Base-by-base conservation (phyloP, 306 rosid species). In the Cicer bijugum region DNA sequence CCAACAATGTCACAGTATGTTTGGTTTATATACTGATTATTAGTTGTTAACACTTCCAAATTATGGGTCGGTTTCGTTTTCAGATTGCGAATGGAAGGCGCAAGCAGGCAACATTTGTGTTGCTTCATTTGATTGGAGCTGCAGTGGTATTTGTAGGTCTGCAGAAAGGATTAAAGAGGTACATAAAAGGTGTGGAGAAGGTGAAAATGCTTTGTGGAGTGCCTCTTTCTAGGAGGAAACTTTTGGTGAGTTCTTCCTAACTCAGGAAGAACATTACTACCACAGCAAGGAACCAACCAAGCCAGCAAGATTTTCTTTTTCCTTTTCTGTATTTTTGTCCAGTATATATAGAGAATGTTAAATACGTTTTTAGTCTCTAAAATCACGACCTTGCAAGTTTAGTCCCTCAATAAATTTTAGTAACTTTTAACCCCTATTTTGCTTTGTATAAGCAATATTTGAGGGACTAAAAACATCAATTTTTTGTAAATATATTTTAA, bases 21-120 rank as follows among this genome's bases (percentile, higher is more conserved):
- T 47, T 40, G 62, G 35, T 77, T 58, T 68, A 28, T 33, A 56
- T 58, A 59, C 28, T 47, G 12, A 60, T 42, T 2, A 77, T 48
- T 60, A 35, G 67, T 58, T 33, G 42, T 35, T 19, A 69, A 33
- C 56, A 66, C 51, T 48, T 12, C 7, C 35, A 72, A 74, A 48
- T 67, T 71, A 37, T 44, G 50, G 47, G 42, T 6, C 68, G 71
- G 51, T 75, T 70, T 46, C 47, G 47, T 47, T 66, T 91, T 87
- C 93, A 95, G 99, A 95, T 82, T 95, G 99, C 66, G 99, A 95
- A 83, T 95, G 99, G 99, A 95, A 95, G 89, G 99, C 99, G 7
- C 99, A 91, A 69, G 99, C 99, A 42, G 99, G 99, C 74, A 95
- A 95, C 82, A 53, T 88, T n/a, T 95, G 99, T 56, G 97, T 95